A percentile compares a stretch with the other conserved stretches of the same genome.
These are phyloP conservation scores for Spiraea crenata DNA, from an alignment of 331 rosid species.

Conservation along the genomic window DNA sequence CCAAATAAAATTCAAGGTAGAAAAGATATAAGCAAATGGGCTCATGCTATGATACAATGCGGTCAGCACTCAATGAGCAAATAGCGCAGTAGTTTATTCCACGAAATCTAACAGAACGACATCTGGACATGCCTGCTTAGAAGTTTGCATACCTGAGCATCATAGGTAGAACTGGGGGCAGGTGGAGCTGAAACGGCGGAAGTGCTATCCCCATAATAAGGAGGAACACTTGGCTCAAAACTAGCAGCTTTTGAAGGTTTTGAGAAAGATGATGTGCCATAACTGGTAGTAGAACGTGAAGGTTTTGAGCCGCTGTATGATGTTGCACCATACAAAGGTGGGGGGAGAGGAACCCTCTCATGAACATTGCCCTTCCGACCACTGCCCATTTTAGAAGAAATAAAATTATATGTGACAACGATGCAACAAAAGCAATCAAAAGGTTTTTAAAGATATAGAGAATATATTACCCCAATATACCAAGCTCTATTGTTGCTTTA, in stretches of 20 bases:
- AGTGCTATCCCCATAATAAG: slow-evolving; percentile 36
- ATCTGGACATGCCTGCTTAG: not conserved
- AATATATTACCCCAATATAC: slow-evolving; percentile 57
- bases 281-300: slow-evolving; percentile 23
- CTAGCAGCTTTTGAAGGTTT: slow-evolving; percentile 48
- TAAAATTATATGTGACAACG: not conserved
- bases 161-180: slow-evolving; percentile 54
- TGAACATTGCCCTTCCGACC: slow-evolving; percentile 44
- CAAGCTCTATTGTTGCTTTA: slow-evolving; percentile 79
- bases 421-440: slow-evolving; percentile 9
- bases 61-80: not conserved
- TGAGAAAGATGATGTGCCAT: slow-evolving; percentile 46
- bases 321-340: slow-evolving; percentile 46
- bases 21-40: too few species aligned
- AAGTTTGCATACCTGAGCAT: slow-evolving; percentile 54
- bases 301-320: slow-evolving; percentile 51
- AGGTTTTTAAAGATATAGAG: not conserved
- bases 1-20: too few species aligned
- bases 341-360: slow-evolving; percentile 67
- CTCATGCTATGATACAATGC: not conserved
- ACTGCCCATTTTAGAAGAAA: slow-evolving; percentile 39
- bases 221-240: slow-evolving; percentile 50
- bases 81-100: not conserved
- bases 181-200: slow-evolving; percentile 50
- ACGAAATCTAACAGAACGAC: not conserved